Evolutionary conservation across 2,329 filamentous ascomycete species (phyloP).

Genomic region (Penicillium italicum): DNA sequence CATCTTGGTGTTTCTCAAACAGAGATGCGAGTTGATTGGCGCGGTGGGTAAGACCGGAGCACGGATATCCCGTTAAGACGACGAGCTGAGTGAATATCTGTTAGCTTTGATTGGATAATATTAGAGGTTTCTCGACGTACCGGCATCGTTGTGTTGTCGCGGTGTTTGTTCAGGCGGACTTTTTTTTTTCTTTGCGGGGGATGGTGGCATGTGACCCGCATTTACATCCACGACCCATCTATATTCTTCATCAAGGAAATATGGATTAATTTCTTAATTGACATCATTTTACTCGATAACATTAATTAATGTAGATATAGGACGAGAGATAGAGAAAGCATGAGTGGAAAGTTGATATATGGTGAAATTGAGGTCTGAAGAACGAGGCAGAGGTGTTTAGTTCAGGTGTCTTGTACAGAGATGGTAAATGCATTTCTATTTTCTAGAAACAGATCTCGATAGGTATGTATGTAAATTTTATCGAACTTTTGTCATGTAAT

Average conservation of each 20-base stretch:
- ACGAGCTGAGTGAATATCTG: constrained; percentile 48
- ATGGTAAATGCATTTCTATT: neutral
- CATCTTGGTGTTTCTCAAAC: constrained; percentile 50
- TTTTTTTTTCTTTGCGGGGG: constrained; percentile 22
- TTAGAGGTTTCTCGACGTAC: constrained; percentile 12
- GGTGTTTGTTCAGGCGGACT: constrained; percentile 10
- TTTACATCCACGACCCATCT: neutral
- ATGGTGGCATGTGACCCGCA: constrained; percentile 21
- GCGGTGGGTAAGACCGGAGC: constrained; percentile 61
- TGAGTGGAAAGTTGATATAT: neutral
- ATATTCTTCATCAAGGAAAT: neutral
- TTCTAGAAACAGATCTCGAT: neutral
- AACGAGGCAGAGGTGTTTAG: neutral
- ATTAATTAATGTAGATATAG: neutral
- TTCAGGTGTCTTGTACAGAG: neutral
- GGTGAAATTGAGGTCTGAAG: neutral
- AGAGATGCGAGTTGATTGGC: constrained; percentile 54
- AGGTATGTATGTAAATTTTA: neutral
- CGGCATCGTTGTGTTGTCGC: constrained; percentile 26
- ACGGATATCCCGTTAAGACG: constrained; percentile 61
- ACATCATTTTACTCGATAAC: neutral
- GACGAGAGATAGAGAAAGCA: neutral
- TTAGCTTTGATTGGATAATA: neutral
- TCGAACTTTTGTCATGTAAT: constrained; percentile 10
- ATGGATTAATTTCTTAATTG: neutral